These are phyloP conservation scores for Theobroma grandiflorum DNA, from an alignment of 441 rosid species.

Conservation along the genomic window DNA sequence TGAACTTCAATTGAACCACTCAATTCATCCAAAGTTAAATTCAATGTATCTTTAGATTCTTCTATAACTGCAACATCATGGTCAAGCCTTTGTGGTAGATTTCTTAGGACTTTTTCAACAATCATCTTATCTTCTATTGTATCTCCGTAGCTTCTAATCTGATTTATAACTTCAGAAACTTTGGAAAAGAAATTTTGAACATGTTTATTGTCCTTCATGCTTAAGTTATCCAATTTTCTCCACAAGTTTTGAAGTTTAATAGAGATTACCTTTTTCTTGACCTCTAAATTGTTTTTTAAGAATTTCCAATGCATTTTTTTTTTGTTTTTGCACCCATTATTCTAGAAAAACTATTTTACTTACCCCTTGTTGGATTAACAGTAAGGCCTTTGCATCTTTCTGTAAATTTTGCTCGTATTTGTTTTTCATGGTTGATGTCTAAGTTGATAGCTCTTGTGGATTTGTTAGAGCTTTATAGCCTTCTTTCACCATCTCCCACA, in stretches of 20 bases:
- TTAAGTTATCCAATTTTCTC: constrained; percentile 9
- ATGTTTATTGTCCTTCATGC: neutral
- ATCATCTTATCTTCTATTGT: neutral
- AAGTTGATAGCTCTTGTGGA: neutral
- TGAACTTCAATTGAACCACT: neutral
- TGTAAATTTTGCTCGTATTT: neutral
- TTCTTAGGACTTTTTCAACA: neutral
- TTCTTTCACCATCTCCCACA: neutral
- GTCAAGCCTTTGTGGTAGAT: neutral
- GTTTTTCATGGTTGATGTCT: neutral
- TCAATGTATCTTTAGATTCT: neutral
- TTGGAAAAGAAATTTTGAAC: neutral
- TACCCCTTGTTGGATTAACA: neutral
- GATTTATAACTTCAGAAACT: neutral
- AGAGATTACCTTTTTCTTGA: neutral
- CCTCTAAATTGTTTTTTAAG: neutral
- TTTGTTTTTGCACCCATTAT: neutral
- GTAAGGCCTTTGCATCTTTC: neutral
- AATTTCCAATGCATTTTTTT: neutral
- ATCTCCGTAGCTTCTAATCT: neutral
- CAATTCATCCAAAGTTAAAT: neutral
- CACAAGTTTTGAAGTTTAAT: neutral
- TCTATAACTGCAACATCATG: neutral
- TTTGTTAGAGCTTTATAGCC: neutral
- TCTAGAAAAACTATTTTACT: neutral